Evolutionary conservation across 2,329 filamentous ascomycete genomes (phyloP), one percentile per base, ranked within the genome.

Genomic region (Ceratocystis huliohia): DNA sequence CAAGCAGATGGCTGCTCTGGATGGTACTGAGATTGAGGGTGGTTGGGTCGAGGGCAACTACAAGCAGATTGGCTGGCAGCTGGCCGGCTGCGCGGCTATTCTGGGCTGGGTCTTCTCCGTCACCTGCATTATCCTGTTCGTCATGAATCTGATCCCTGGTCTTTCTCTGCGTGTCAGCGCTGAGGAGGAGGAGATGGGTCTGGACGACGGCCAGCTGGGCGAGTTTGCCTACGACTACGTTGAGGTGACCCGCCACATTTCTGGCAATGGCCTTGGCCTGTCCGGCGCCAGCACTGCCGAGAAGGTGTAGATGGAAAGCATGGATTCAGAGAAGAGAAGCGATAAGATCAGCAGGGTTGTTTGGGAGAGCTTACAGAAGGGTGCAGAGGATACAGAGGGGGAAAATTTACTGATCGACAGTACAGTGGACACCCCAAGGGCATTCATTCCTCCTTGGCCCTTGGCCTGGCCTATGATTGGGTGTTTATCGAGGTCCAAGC

Each of bases 201-300:
- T 85, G 37, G 88, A 91, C 72, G 88, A 91, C 72, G 82, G 84
- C 74, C 86, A 91, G 78, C 85, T 91, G 64, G 88, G 88, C 75
- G 88, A 92, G 77, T 91, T 91, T 72, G 88, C 88, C 33, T 91
- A 91, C 78, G 88, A 91, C 74, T 91, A 91, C 74, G 88, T 91
- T 71, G 88, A 91, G 82, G 73, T 84, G 61, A 79, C 79, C 50
- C 79, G 82, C 66, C 87, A 92, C 71, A 84, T 91, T 66, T 77
- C 75, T 68, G 80, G 37, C 10, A 25, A 77, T 46, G 69, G 70
- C n/a, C 57, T 70, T 2, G 65, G 67, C 7, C 66, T 65, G 5
- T 65, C 66, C 15, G 44, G 46, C 17, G 62, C 13, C 56, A 67
- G 67, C 25, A 63, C 45, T 41, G 33, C 67, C 13, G 68, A 69